Conservation (phyloP, 495 filamentous ascomycete species). For the Massariosphaeria phaeospora region DNA sequence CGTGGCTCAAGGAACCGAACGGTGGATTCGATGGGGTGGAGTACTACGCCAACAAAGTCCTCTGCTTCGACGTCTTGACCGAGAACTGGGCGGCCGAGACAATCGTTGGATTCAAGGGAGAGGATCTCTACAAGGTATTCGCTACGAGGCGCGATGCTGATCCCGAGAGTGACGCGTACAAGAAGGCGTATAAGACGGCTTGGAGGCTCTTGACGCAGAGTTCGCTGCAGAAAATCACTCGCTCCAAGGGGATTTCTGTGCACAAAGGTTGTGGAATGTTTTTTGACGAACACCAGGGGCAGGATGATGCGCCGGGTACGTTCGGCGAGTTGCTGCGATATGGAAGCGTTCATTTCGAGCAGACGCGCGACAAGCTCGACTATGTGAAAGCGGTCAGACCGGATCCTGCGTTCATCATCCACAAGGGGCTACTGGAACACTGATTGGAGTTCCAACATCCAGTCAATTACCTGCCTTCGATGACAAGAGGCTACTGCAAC, state of each 20-base stretch:
- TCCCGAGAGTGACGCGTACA: conserved; percentile 14
- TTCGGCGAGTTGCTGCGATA: conserved; percentile 42
- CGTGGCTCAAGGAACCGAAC: conserved; percentile 14
- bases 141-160: conserved; percentile 3
- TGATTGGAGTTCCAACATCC: too few species aligned
- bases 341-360: conserved; percentile 40
- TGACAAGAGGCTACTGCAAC: too few species aligned
- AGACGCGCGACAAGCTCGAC: conserved; percentile 30
- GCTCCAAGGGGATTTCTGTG: conserved; percentile 10
- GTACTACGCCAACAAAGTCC: conserved; percentile 18
- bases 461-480: too few species aligned
- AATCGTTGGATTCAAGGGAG: conserved; percentile 14
- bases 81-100: conserved; percentile 19
- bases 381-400: conserved; percentile 17
- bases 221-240: conserved; percentile 18
- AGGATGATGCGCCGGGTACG: conserved; percentile 36
- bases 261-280: conserved; percentile 31
- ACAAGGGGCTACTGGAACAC: conserved; percentile 14
- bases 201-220: conserved; percentile 19
- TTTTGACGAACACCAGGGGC: conserved; percentile 39
- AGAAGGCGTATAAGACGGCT: conserved; percentile 7
- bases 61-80: conserved; percentile 9
- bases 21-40: conserved; percentile 23
- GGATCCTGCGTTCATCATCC: background rate
- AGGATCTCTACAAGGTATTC: conserved; percentile 6